Base-by-base conservation (phyloP, 306 rosid genomes). In the Prunus padus region DNA sequence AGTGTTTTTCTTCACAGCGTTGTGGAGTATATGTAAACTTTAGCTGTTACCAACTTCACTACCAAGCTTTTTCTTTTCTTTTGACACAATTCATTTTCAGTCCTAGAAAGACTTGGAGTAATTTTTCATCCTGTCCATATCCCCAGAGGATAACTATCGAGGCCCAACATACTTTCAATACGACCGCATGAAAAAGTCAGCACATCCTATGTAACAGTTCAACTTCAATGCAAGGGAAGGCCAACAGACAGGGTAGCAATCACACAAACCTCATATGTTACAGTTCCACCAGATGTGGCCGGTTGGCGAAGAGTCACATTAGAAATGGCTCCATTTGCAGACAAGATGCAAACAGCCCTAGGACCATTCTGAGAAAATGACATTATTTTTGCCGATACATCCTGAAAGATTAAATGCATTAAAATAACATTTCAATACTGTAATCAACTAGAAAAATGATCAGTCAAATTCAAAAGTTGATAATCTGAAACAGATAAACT, bases 191-290 rank as follows among this genome's bases (percentile, higher is more conserved):
- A 64, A 64, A 61, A 33, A 33, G 23, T 33, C 47, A 63, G n/a
- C 49, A 4, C 3, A 64, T 19, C 12, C 37, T 64, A 33, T 19
- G 47, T 18, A 33, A 63, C 1, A 3, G 68, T 63, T 63, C 25
- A 33, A 18, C 47, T 33, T 18, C 47, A 11, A 31, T 18, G 19
- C 22, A 3, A 62, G 44, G 67, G 11, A 33, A 19, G 44, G 65
- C 51, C 33, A 44, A 30, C 69, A 55, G 11, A 64, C 61, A 69
- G 65, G 65, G n/a, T 25, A 73, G 54, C 57, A 65, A 10, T 30
- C 69, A n/a, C 64, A 81, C 78, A 64, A 87, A 92, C 98, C 98
- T 93, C 98, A 26, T 90, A 93, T 20, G 96, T 89, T n/a, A 90
- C 94, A 49, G 89, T 79, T 83, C 93, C 93, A 67, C 89, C 96